A percentile compares a stretch with the other conserved stretches of the same genome.
Conservation (phyloP, 345 rosid species). For the Psidium friedrichsthalianum region DNA sequence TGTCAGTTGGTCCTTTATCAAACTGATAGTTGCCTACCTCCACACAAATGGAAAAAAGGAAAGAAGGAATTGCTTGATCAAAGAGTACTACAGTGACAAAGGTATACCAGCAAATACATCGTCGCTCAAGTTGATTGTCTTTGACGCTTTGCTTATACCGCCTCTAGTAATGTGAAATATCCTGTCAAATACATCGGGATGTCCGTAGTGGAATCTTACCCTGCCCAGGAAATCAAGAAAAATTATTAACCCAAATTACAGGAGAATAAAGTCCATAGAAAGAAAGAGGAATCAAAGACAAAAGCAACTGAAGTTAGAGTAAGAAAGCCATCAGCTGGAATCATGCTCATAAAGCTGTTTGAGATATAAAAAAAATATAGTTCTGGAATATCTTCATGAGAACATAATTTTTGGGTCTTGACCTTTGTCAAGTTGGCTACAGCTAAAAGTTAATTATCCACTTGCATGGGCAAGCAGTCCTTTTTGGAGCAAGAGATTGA, state of each 20-base stretch:
- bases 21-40: background rate
- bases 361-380: background rate
- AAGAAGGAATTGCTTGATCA: background rate
- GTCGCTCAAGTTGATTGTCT: conserved; percentile 85
- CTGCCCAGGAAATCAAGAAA: conserved; percentile 21
- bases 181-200: conserved; percentile 93
- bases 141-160: conserved; percentile 96
- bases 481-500: background rate
- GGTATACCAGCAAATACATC: conserved; percentile 84
- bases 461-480: background rate
- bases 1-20: conserved; percentile 3
- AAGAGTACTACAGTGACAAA: background rate
- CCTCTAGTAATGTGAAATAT: conserved; percentile 95
- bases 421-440: background rate
- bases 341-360: background rate
- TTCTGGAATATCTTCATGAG: background rate
- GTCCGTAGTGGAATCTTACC: conserved; percentile 96
- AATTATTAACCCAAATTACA: background rate
- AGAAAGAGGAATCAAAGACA: background rate
- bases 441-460: background rate
- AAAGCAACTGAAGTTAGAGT: background rate
- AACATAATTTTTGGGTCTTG: background rate
- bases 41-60: background rate
- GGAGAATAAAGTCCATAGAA: background rate
- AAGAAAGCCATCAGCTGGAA: background rate